Evolutionary conservation across 2,329 filamentous ascomycete species (phyloP).

Genomic region (Didymella glomerata): DNA sequence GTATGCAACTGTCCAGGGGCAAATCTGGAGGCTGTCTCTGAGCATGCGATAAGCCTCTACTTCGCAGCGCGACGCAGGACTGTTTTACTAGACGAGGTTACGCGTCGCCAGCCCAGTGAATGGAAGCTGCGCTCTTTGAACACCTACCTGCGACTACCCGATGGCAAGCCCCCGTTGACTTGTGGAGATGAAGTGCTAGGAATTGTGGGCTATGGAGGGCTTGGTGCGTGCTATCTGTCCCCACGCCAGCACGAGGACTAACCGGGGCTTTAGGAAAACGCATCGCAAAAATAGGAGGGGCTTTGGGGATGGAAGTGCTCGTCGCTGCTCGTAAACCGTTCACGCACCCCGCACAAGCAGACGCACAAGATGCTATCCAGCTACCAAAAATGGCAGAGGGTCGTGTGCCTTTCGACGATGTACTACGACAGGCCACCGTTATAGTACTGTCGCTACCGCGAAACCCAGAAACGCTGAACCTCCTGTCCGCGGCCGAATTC

Average conservation of each 20-base stretch:
- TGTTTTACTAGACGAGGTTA: slow-evolving; percentile 42
- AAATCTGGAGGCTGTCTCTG: slow-evolving; percentile 59
- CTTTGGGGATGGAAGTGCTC: slow-evolving; percentile 60
- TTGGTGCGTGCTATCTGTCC: slow-evolving; percentile 47
- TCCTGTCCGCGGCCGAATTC: slow-evolving; percentile 53
- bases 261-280: slow-evolving; percentile 48
- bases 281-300: slow-evolving; percentile 56
- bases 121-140: slow-evolving; percentile 58
- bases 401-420: slow-evolving; percentile 50
- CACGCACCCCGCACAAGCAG: slow-evolving; percentile 13
- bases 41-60: slow-evolving; percentile 62
- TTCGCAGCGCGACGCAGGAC: slow-evolving; percentile 57
- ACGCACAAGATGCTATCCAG: slow-evolving; percentile 16
- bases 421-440: slow-evolving; percentile 50
- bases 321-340: slow-evolving; percentile 55
- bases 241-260: slow-evolving; percentile 16
- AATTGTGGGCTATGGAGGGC: slow-evolving; percentile 60
- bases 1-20: slow-evolving; percentile 59
- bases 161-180: slow-evolving; percentile 54
- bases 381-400: slow-evolving; percentile 26
- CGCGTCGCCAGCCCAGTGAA: slow-evolving; percentile 42
- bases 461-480: slow-evolving; percentile 43
- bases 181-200: slow-evolving; percentile 60
- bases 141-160: slow-evolving; percentile 41
- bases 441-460: slow-evolving; percentile 50